phyloP scores from a whole-genome alignment of 495 filamentous ascomycete genomes.

The Acidiella bohemica region DNA sequence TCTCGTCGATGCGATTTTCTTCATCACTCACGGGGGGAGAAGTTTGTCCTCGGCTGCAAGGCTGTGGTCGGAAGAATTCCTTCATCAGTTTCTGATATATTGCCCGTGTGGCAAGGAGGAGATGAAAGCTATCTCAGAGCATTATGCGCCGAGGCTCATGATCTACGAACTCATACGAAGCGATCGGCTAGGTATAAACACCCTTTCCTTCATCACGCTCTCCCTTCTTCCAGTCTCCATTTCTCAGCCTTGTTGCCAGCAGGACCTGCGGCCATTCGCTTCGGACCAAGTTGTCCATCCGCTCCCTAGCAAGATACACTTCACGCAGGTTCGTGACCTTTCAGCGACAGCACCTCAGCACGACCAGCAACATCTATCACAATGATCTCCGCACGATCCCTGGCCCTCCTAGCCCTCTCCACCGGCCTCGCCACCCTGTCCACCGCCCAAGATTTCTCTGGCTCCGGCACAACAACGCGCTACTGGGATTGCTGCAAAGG shows the following conservation, averaged over 20 bases:
- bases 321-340: constrained; percentile 10
- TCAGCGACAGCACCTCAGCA: not conserved
- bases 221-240: not conserved
- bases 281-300: constrained; percentile 10
- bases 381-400: too few relatives aligned
- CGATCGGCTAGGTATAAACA: constrained; percentile 1
- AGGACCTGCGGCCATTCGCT: not conserved
- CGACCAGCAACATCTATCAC: constrained; percentile 35
- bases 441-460: constrained; percentile 13
- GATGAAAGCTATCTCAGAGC: too few relatives aligned
- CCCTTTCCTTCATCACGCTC: not conserved
- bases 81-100: too few relatives aligned
- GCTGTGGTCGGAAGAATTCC: too few relatives aligned
- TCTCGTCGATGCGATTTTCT: too few relatives aligned
- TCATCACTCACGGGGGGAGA: too few relatives aligned
- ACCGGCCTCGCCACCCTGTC: constrained; percentile 19
- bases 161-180: not conserved
- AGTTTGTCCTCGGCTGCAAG: too few relatives aligned
- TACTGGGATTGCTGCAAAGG: constrained; percentile 66
- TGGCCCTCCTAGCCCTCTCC: constrained; percentile 52
- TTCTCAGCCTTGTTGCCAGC: not conserved
- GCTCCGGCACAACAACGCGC: constrained; percentile 42
- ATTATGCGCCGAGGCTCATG: constrained; percentile 2
- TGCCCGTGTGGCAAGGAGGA: too few relatives aligned
- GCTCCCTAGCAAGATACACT: not conserved